A percentile compares a stretch with the other conserved stretches of the same genome.
phyloP scores from a whole-genome alignment of 345 rosid genomes.

The Nephelium lappaceum region DNA sequence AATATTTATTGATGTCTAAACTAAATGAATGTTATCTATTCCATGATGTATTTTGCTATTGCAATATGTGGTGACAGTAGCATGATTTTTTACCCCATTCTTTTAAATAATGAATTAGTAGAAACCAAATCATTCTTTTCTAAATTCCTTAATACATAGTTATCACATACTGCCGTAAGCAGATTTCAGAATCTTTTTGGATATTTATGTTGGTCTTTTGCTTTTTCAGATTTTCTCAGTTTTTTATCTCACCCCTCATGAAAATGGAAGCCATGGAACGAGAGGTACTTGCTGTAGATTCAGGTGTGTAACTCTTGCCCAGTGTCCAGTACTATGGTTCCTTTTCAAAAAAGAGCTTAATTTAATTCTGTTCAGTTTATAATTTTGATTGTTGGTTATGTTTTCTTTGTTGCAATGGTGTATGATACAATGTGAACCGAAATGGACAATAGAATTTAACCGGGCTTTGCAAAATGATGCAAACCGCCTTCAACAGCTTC shows the following conservation, averaged over 20 bases:
- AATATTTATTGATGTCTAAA: neutral
- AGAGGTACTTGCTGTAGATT: slow-evolving; percentile 96
- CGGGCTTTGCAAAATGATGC: slow-evolving; percentile 92
- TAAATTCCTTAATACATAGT: neutral
- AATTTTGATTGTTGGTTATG: slow-evolving; percentile 17
- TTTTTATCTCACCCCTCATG: slow-evolving; percentile 95
- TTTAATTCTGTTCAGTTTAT: neutral
- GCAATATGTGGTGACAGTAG: slow-evolving; percentile 1
- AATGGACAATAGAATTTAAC: slow-evolving; percentile 72
- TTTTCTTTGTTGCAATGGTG: slow-evolving; percentile 22
- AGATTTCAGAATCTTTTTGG: slow-evolving; percentile 11
- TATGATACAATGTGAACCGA: slow-evolving; percentile 19
- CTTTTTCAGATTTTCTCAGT: slow-evolving; percentile 86
- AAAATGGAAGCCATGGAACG: slow-evolving; percentile 95
- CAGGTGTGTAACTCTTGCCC: slow-evolving; percentile 54
- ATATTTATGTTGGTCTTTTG: slow-evolving; percentile 27
- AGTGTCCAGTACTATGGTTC: slow-evolving; percentile 14
- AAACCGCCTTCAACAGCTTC: slow-evolving; percentile 93
- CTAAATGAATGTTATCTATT: neutral
- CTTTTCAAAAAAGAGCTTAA: neutral
- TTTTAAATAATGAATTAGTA: neutral
- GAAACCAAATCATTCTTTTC: neutral
- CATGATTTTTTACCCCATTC: neutral
- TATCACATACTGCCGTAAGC: neutral
- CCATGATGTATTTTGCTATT: neutral